Percentiles rank a stretch among this genome's conserved stretches.
These are phyloP conservation scores for Monilinia aucupariae DNA, from an alignment of 2,329 filamentous ascomycete genomes.

Conservation along the genomic window DNA sequence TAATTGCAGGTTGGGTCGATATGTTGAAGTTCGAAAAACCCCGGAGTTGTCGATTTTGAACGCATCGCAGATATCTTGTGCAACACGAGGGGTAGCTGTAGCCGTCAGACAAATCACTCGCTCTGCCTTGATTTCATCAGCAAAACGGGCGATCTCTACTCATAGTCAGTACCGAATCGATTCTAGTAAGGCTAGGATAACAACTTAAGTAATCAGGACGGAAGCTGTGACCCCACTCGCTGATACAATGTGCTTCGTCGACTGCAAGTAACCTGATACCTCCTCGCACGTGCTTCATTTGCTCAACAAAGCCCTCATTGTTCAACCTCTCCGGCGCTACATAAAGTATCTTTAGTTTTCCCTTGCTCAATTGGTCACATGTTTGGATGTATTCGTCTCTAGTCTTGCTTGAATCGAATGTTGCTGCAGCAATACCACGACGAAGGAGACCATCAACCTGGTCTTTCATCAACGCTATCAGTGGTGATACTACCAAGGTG, in stretches of 20 bases:
- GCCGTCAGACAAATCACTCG: slow-evolving; percentile 56
- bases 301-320: slow-evolving; percentile 54
- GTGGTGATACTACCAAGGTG: slow-evolving; percentile 51
- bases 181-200: neutral
- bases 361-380: slow-evolving; percentile 43
- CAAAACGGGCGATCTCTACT: slow-evolving; percentile 47
- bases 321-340: slow-evolving; percentile 56
- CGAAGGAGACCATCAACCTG: slow-evolving; percentile 51
- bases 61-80: slow-evolving; percentile 47
- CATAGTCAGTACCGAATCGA: slow-evolving; percentile 12
- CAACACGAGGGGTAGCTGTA: slow-evolving; percentile 53
- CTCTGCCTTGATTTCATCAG: slow-evolving; percentile 50
- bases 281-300: slow-evolving; percentile 49
- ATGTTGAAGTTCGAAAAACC: slow-evolving; percentile 54
- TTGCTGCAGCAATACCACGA: slow-evolving; percentile 47
- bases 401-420: slow-evolving; percentile 51
- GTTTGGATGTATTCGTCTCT: slow-evolving; percentile 38
- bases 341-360: slow-evolving; percentile 49
- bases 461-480: slow-evolving; percentile 57
- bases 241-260: slow-evolving; percentile 56
- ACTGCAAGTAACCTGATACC: slow-evolving; percentile 53
- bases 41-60: slow-evolving; percentile 46
- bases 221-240: slow-evolving; percentile 49
- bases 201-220: slow-evolving; percentile 47
- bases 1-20: slow-evolving; percentile 50